These are phyloP conservation scores for Thalassiosira livingstoniorum DNA, from an alignment of 352 stramenopile species.

Conservation along the genomic window DNA sequence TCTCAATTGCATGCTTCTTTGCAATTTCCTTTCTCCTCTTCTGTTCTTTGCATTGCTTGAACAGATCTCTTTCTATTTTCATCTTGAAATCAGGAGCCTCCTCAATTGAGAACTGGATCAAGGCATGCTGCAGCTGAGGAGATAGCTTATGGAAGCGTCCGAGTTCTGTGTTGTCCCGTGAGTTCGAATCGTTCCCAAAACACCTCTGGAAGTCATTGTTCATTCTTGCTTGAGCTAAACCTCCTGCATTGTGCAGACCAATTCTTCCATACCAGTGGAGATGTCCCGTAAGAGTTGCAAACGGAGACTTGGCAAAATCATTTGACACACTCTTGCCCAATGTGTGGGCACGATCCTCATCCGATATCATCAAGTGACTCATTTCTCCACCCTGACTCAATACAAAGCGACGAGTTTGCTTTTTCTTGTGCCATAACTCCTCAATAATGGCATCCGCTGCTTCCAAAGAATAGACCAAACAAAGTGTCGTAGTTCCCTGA, in stretches of 20 bases:
- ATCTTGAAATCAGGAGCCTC: not conserved
- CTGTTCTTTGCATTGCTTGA: conserved; percentile 20
- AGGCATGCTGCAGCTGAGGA: conserved; percentile 26
- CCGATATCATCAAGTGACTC: not conserved
- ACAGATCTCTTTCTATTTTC: conserved; percentile 12
- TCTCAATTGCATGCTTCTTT: conserved; percentile 16
- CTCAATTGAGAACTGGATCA: not conserved
- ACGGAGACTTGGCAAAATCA: conserved; percentile 34
- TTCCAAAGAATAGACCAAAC: conserved; percentile 11
- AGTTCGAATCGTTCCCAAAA: not conserved
- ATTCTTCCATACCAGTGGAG: conserved; percentile 34
- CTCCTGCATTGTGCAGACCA: conserved; percentile 6
- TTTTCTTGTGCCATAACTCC: conserved; percentile 30
- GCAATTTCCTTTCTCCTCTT: conserved; percentile 32
- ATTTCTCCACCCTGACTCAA: not conserved
- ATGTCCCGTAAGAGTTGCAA: conserved; percentile 16
- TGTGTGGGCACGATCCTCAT: conserved; percentile 9
- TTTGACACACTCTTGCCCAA: conserved; percentile 34
- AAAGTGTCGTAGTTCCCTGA: not conserved
- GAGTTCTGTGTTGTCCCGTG: not conserved
- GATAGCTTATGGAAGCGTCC: not conserved
- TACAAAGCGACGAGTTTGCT: conserved; percentile 27
- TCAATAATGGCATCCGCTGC: conserved; percentile 2
- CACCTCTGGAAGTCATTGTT: conserved; percentile 10
- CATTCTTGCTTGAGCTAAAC: not conserved